Conservation (phyloP, 192 early-diverging fungal genomes). For the Pilobolus umbonatus region DNA sequence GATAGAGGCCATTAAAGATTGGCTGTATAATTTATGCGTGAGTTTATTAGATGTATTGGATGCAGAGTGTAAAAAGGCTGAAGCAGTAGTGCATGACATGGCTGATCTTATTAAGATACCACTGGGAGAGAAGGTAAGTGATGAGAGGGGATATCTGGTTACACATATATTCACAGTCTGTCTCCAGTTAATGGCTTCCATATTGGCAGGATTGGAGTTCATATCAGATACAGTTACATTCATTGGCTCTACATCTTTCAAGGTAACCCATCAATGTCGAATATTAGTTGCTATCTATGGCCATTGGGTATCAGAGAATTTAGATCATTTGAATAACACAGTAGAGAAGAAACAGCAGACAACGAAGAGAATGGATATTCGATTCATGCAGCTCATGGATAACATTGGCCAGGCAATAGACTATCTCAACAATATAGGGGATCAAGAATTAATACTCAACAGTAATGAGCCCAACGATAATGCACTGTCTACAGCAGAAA, state of each 20-base stretch:
- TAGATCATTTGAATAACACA: slow-evolving; percentile 2
- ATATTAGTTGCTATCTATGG: slow-evolving; percentile 16
- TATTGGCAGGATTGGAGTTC: slow-evolving; percentile 19
- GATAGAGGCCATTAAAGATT: slow-evolving; percentile 18
- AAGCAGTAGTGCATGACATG: slow-evolving; percentile 8
- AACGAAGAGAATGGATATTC: slow-evolving; percentile 16
- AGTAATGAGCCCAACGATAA: not conserved
- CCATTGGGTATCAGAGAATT: slow-evolving; percentile 18
- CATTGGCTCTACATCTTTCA: slow-evolving; percentile 16
- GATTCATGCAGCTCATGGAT: slow-evolving; percentile 19
- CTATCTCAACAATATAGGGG: not conserved
- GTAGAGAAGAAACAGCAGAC: not conserved
- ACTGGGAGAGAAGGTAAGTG: slow-evolving; percentile 22
- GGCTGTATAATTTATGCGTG: slow-evolving; percentile 24
- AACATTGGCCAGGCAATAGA: slow-evolving; percentile 10
- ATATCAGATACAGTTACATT: slow-evolving; percentile 5
- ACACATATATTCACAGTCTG: not conserved
- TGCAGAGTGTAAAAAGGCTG: slow-evolving; percentile 15
- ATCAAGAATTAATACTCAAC: not conserved
- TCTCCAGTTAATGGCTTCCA: slow-evolving; percentile 17
- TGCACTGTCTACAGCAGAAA: slow-evolving; percentile 6
- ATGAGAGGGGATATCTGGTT: not conserved
- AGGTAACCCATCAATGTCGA: slow-evolving; percentile 5
- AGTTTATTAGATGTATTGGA: slow-evolving; percentile 19
- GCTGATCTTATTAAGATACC: slow-evolving; percentile 5